phyloP scores from a whole-genome alignment of 495 filamentous ascomycete genomes.

The Tuber indicum region DNA sequence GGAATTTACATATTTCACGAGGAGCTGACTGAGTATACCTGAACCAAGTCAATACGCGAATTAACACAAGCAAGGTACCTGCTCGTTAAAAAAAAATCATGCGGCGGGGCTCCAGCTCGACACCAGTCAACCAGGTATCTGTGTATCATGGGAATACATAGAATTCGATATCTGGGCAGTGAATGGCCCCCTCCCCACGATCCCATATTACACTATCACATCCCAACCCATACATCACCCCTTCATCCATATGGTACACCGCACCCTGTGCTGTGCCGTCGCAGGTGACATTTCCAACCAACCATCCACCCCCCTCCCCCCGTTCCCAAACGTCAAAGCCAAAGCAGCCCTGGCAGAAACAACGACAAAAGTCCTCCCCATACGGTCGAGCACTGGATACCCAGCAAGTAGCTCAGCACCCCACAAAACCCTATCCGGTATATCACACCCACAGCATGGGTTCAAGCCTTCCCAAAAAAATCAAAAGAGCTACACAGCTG shows the following conservation, averaged over 20 bases:
- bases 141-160: background rate
- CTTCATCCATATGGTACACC: background rate
- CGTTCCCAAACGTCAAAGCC: background rate
- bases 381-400: background rate
- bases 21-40: background rate
- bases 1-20: background rate
- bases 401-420: background rate
- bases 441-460: background rate
- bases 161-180: background rate
- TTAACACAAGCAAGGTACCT: background rate
- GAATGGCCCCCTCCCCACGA: background rate
- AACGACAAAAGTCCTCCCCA: background rate
- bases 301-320: background rate
- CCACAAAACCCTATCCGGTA: background rate
- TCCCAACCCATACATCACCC: background rate
- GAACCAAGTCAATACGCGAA: background rate
- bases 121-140: background rate
- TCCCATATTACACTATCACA: background rate
- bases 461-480: constrained; percentile 20
- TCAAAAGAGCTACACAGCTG: constrained; percentile 6
- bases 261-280: background rate
- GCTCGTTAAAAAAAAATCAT: background rate
- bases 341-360: background rate
- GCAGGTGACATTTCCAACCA: background rate
- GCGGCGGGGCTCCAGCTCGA: background rate